Evolutionary conservation across 2,329 filamentous ascomycete species (phyloP).

Genomic region (Westerdykella aurantiaca): DNA sequence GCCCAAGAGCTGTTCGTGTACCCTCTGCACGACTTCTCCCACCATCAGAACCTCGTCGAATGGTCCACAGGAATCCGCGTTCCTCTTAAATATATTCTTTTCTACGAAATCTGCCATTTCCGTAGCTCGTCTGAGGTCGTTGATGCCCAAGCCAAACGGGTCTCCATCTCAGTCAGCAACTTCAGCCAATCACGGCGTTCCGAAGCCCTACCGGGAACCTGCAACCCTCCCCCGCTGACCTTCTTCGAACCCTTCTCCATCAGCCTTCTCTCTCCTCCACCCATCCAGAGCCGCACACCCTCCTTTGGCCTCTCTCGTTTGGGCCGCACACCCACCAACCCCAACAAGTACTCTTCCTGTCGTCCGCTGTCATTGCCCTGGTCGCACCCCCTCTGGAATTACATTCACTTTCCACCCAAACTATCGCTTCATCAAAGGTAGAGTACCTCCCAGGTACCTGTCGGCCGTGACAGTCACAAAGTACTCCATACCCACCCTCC

Average conservation of each 20-base stretch:
- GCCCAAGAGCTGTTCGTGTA: too few species aligned
- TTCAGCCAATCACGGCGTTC: background rate
- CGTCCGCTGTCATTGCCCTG: slow-evolving; percentile 11
- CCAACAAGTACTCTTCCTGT: slow-evolving; percentile 18
- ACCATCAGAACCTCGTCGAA: too few species aligned
- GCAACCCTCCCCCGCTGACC: slow-evolving; percentile 8
- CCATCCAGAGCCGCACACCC: slow-evolving; percentile 23
- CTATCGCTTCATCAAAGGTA: too few species aligned
- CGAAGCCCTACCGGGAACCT: background rate
- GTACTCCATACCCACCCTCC: background rate
- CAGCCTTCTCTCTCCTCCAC: slow-evolving; percentile 2
- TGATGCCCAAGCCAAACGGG: background rate
- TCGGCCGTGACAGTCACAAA: slow-evolving; percentile 2
- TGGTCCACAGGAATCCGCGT: too few species aligned
- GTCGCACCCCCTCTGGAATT: slow-evolving; percentile 14
- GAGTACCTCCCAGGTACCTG: slow-evolving; percentile 19
- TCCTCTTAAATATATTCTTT: too few species aligned
- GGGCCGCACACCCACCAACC: slow-evolving; percentile 3
- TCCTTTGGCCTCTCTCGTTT: slow-evolving; percentile 1
- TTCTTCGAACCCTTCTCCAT: slow-evolving; percentile 14
- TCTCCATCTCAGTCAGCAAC: background rate
- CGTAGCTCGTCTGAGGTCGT: background rate
- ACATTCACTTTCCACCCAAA: slow-evolving; percentile 11
- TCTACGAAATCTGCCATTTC: too few species aligned
- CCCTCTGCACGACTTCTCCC: too few species aligned